A percentile compares a stretch with the other conserved stretches of the same genome.
Evolutionary conservation across 2,329 filamentous ascomycete genomes (phyloP).

Genomic region (Hymenoscyphus albidus): DNA sequence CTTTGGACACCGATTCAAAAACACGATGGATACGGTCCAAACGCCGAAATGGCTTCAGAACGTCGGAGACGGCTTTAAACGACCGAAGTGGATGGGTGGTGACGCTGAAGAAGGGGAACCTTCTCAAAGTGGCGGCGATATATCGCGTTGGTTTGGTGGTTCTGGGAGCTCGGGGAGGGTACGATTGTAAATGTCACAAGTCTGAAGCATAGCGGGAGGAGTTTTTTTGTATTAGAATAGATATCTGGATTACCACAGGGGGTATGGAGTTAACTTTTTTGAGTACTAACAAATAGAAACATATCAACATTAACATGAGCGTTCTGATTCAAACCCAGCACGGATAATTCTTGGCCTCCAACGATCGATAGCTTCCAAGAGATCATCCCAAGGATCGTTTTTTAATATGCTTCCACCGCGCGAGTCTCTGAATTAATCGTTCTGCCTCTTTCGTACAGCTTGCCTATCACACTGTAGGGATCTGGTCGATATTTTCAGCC

Average conservation of each 20-base stretch:
- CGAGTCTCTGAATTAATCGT: neutral
- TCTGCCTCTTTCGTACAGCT: neutral
- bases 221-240: conserved; percentile 21
- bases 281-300: neutral
- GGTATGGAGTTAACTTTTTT: neutral
- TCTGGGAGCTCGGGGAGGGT: conserved; percentile 34
- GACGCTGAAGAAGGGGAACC: conserved; percentile 47
- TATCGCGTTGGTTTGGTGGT: conserved; percentile 56
- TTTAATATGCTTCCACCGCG: neutral
- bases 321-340: too few relatives aligned
- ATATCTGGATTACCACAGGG: conserved; percentile 7
- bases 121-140: conserved; percentile 39
- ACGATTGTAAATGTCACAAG: conserved; percentile 26
- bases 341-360: neutral
- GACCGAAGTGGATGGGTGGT: conserved; percentile 76
- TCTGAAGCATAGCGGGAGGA: conserved; percentile 32
- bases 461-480: neutral
- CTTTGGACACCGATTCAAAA: conserved; percentile 80
- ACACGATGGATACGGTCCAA: conserved; percentile 82
- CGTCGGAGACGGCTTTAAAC: conserved; percentile 64
- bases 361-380: neutral
- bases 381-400: neutral
- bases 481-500: neutral
- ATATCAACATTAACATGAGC: neutral
- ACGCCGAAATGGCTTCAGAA: conserved; percentile 79